These are phyloP conservation scores for Lanzia echinophila DNA, from an alignment of 2,329 filamentous ascomycete species.

Conservation along the genomic window DNA sequence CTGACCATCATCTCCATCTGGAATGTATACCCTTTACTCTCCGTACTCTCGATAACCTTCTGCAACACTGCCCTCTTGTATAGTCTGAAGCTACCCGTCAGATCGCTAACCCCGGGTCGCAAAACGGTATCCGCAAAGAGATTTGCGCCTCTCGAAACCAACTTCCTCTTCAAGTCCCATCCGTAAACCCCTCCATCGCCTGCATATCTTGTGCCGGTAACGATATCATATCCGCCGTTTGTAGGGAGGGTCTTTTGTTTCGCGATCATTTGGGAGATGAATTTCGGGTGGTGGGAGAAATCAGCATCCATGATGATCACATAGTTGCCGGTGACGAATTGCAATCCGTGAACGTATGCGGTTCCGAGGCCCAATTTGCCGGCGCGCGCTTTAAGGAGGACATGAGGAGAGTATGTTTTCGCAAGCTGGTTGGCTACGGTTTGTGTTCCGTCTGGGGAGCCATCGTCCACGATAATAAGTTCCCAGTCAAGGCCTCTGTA, in stretches of 20 bases:
- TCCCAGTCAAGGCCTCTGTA: slow-evolving; percentile 88
- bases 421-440: slow-evolving; percentile 85
- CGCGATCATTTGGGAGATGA: slow-evolving; percentile 89
- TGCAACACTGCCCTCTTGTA: slow-evolving; percentile 89
- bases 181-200: slow-evolving; percentile 85
- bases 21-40: slow-evolving; percentile 97
- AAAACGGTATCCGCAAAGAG: slow-evolving; percentile 93
- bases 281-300: slow-evolving; percentile 98
- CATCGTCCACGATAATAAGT: slow-evolving; percentile 96
- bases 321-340: slow-evolving; percentile 86
- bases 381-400: slow-evolving; percentile 78
- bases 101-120: slow-evolving; percentile 85
- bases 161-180: slow-evolving; percentile 89
- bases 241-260: slow-evolving; percentile 53
- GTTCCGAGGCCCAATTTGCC: slow-evolving; percentile 49
- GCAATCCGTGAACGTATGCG: slow-evolving; percentile 40
- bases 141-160: slow-evolving; percentile 83
- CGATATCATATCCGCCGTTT: slow-evolving; percentile 80
- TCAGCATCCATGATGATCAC: slow-evolving; percentile 99
- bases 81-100: slow-evolving; percentile 89
- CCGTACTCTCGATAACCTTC: slow-evolving; percentile 82
- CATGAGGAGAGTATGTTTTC: slow-evolving; percentile 71
- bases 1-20: slow-evolving; percentile 99
- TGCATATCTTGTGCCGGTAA: slow-evolving; percentile 92
- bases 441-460: slow-evolving; percentile 91